These are phyloP conservation scores for Hyaloperonospora brassicae DNA, from an alignment of 352 stramenopile species.

Conservation along the genomic window DNA sequence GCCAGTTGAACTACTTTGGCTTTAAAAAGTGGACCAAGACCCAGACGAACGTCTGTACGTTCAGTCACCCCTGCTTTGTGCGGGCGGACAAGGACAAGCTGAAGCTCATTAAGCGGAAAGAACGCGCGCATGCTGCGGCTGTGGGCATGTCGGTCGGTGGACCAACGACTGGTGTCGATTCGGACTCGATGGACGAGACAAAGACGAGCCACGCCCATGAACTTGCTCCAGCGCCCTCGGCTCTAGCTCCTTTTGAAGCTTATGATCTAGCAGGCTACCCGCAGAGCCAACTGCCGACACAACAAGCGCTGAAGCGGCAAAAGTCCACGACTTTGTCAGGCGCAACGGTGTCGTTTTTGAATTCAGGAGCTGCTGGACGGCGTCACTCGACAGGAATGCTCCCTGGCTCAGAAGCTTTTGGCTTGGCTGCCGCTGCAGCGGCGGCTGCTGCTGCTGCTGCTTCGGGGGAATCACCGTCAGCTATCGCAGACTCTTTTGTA, in stretches of 20 bases:
- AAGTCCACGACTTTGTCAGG: constrained; percentile 31
- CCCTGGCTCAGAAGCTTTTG: constrained; percentile 28
- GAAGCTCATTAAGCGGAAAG: constrained; percentile 71
- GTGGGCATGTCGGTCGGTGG: constrained; percentile 12
- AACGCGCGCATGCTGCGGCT: constrained; percentile 22
- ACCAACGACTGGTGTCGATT: constrained; percentile 11
- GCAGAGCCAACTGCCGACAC: constrained; percentile 19
- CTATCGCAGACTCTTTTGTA: constrained; percentile 1
- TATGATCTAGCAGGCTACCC: constrained; percentile 13
- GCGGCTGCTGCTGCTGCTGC: constrained; percentile 15
- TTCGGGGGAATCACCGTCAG: not conserved
- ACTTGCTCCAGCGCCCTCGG: constrained; percentile 5
- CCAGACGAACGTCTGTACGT: constrained; percentile 66
- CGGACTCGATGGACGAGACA: constrained; percentile 17
- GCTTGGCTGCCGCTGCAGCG: constrained; percentile 21
- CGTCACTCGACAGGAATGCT: constrained; percentile 45
- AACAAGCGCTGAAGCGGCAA: constrained; percentile 31
- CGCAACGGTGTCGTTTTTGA: constrained; percentile 23
- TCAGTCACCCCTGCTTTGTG: constrained; percentile 63
- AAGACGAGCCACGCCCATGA: constrained; percentile 7
- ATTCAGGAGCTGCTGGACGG: constrained; percentile 25
- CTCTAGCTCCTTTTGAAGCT: constrained; percentile 15
- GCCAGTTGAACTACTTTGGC: constrained; percentile 75
- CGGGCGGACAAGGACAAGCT: constrained; percentile 52
- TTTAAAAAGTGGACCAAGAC: constrained; percentile 83